Evolutionary conservation across 1,284 basidiomycete species (phyloP).

Genomic region (Termitomyces sp.): DNA sequence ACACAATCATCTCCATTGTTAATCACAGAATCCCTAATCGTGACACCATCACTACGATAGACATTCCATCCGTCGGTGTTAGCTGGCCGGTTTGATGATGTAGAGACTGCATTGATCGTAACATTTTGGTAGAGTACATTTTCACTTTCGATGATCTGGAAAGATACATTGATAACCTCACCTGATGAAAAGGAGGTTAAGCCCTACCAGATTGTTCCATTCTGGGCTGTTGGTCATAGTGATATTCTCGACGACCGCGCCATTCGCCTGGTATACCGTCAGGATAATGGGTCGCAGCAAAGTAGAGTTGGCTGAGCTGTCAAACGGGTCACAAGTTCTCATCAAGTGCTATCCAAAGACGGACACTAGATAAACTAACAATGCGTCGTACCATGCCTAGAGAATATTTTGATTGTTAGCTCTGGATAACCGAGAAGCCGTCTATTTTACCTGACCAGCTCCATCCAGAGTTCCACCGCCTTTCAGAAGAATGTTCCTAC

Average conservation of each 20-base stretch:
- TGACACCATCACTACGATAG: constrained; percentile 50
- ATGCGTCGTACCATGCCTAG: constrained; percentile 52
- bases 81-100: constrained; percentile 34
- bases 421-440: background rate
- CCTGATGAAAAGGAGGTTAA: background rate
- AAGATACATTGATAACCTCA: background rate
- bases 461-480: constrained; percentile 60
- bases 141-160: constrained; percentile 38
- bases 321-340: background rate
- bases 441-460: constrained; percentile 40
- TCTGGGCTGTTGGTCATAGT: constrained; percentile 42
- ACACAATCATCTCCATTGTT: constrained; percentile 64
- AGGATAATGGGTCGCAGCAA: constrained; percentile 58
- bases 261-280: constrained; percentile 52
- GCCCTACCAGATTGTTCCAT: constrained; percentile 47
- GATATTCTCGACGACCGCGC: constrained; percentile 52
- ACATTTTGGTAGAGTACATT: constrained; percentile 45
- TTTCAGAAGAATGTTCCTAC: constrained; percentile 49
- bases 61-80: constrained; percentile 68
- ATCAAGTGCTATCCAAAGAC: background rate
- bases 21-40: constrained; percentile 47
- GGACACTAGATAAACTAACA: constrained; percentile 29
- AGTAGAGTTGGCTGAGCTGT: constrained; percentile 36
- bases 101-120: constrained; percentile 39
- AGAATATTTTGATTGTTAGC: background rate